These are phyloP conservation scores for Mercurialis annua DNA, from an alignment of 345 rosid species.

Conservation along the genomic window DNA sequence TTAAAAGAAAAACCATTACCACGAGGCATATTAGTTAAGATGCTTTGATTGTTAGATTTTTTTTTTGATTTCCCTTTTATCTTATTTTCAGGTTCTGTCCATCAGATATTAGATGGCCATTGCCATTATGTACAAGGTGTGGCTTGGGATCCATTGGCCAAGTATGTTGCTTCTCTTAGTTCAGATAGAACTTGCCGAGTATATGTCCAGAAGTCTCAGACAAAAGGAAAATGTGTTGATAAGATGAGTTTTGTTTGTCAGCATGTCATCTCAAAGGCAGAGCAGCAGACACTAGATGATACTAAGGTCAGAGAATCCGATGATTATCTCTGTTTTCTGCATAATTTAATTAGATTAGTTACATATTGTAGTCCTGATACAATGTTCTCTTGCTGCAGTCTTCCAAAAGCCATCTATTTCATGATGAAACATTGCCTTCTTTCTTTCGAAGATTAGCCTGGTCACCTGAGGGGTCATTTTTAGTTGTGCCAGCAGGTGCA, in stretches of 20 bases:
- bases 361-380: neutral
- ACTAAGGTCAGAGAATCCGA: constrained; percentile 50
- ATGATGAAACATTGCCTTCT: constrained; percentile 90
- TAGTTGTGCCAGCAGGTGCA: constrained; percentile 87
- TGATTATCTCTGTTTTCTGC: constrained; percentile 15
- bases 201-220: constrained; percentile 64
- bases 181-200: constrained; percentile 95
- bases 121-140: constrained; percentile 98
- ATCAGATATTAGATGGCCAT: constrained; percentile 86
- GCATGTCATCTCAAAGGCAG: constrained; percentile 75
- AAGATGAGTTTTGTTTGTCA: constrained; percentile 70
- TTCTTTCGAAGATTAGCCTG: constrained; percentile 96
- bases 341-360: constrained; percentile 10
- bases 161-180: constrained; percentile 83
- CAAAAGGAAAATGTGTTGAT: constrained; percentile 60
- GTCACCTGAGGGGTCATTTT: constrained; percentile 98
- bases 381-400: constrained; percentile 42
- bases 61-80: too few species aligned
- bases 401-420: constrained; percentile 73
- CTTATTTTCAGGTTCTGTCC: constrained; percentile 64
- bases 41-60: constrained; percentile 6
- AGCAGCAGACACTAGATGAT: constrained; percentile 56
- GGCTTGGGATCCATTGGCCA: constrained; percentile 90
- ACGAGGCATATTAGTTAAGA: neutral
- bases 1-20: neutral